Percentiles rank a stretch among this genome's conserved stretches.
Conservation (phyloP, 2,329 filamentous ascomycete genomes). For the Penicillium sp. region DNA sequence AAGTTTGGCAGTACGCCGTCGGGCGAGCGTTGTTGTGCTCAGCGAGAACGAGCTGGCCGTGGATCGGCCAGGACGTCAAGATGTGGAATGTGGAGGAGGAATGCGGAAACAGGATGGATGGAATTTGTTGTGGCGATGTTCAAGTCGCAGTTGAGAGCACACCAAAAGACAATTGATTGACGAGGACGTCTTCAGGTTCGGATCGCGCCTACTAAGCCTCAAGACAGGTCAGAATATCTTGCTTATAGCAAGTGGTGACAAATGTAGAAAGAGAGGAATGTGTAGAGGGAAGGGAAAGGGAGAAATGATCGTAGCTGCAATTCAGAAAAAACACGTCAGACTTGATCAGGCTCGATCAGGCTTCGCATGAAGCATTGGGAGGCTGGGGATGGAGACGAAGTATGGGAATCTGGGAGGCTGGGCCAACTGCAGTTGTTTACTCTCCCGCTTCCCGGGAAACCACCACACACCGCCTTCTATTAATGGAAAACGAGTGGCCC, state of each 20-base stretch:
- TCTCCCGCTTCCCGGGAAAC: constrained; percentile 35
- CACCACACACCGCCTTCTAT: constrained; percentile 28
- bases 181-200: constrained; percentile 14
- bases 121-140: constrained; percentile 4
- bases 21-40: constrained; percentile 1
- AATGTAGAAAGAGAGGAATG: constrained; percentile 24
- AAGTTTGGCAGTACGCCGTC: not conserved
- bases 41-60: not conserved
- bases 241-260: constrained; percentile 9
- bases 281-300: constrained; percentile 24
- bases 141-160: constrained; percentile 2
- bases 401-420: constrained; percentile 37
- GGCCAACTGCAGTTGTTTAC: constrained; percentile 43
- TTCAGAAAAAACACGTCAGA: constrained; percentile 21
- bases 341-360: constrained; percentile 12
- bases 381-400: constrained; percentile 33
- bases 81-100: constrained; percentile 29
- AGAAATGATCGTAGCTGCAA: constrained; percentile 36
- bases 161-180: constrained; percentile 5
- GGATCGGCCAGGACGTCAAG: constrained; percentile 7
- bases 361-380: constrained; percentile 24
- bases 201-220: constrained; percentile 20
- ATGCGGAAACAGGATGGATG: constrained; percentile 12
- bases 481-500: constrained; percentile 6
- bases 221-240: constrained; percentile 24